Percentiles rank a stretch among this genome's conserved stretches.
Conservation (phyloP, 2,329 filamentous ascomycete species). For the Colletotrichum sp. region DNA sequence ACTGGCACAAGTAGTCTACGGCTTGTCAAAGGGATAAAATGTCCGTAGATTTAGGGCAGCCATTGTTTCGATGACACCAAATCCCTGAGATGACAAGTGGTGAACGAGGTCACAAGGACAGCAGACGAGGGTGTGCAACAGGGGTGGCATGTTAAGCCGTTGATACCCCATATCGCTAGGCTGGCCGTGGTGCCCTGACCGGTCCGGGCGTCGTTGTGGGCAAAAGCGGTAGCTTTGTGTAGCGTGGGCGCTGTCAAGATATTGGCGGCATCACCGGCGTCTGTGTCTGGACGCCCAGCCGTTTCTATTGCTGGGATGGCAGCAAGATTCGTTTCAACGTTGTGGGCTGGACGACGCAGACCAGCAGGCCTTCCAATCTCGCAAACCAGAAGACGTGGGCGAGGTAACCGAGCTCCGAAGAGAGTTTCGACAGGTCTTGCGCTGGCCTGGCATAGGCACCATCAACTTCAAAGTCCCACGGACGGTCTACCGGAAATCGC, state of each 20-base stretch:
- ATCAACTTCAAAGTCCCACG: background rate
- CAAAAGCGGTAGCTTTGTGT: background rate
- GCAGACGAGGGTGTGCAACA: constrained; percentile 3
- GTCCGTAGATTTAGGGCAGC: constrained; percentile 6
- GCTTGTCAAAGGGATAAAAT: background rate
- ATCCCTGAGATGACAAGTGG: constrained; percentile 14
- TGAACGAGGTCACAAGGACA: constrained; percentile 19
- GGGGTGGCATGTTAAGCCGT: constrained; percentile 15
- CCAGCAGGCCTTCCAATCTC: background rate
- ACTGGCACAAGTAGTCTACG: background rate
- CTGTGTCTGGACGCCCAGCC: background rate
- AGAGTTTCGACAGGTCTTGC: constrained; percentile 4
- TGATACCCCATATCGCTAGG: constrained; percentile 13
- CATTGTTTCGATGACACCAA: background rate
- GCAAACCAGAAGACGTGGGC: background rate
- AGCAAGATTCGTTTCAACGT: constrained; percentile 15
- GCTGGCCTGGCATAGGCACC: background rate
- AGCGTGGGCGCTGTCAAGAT: constrained; percentile 15
- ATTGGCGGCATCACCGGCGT: constrained; percentile 9
- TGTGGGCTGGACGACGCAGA: constrained; percentile 7
- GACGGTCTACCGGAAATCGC: constrained; percentile 13
- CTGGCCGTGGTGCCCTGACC: constrained; percentile 12
- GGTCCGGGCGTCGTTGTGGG: constrained; percentile 14
- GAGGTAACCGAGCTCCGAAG: constrained; percentile 1
- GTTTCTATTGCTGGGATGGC: background rate